Conservation (phyloP, 2,329 filamentous ascomycete species). For the Trichophyton verrucosum region DNA sequence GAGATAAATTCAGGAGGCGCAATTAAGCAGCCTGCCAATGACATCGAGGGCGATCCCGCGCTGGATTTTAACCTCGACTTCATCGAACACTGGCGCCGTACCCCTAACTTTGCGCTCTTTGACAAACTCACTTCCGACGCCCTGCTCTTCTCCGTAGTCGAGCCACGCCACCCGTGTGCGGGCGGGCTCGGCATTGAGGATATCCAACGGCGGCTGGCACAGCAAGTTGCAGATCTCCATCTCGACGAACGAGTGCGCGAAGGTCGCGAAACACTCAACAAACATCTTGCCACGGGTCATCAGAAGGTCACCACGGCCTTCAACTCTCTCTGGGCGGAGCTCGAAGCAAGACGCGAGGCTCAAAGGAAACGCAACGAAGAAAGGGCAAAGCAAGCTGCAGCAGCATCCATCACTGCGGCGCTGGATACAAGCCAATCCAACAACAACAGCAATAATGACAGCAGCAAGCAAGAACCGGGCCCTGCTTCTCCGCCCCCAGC, state of each 20-base stretch:
- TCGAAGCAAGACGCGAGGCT: constrained; percentile 65
- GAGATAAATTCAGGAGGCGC: constrained; percentile 39
- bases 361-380: constrained; percentile 45
- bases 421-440: constrained; percentile 18
- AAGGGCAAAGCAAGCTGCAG: constrained; percentile 15
- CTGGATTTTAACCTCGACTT: constrained; percentile 74
- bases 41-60: constrained; percentile 71
- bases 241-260: constrained; percentile 80
- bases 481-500: constrained; percentile 15
- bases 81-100: constrained; percentile 73
- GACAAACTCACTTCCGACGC: constrained; percentile 60
- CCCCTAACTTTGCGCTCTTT: constrained; percentile 88
- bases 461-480: background rate
- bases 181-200: constrained; percentile 90
- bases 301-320: constrained; percentile 81
- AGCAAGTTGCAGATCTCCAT: constrained; percentile 88
- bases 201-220: constrained; percentile 74
- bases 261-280: constrained; percentile 72
- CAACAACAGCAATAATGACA: constrained; percentile 13
- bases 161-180: constrained; percentile 84
- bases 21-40: constrained; percentile 23
- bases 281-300: constrained; percentile 74
- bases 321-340: constrained; percentile 78
- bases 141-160: constrained; percentile 86
- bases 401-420: background rate